Percentiles rank a stretch among this genome's conserved stretches.
phyloP scores from a whole-genome alignment of 176 grass and related monocot genomes.

The Puya raimondii region DNA sequence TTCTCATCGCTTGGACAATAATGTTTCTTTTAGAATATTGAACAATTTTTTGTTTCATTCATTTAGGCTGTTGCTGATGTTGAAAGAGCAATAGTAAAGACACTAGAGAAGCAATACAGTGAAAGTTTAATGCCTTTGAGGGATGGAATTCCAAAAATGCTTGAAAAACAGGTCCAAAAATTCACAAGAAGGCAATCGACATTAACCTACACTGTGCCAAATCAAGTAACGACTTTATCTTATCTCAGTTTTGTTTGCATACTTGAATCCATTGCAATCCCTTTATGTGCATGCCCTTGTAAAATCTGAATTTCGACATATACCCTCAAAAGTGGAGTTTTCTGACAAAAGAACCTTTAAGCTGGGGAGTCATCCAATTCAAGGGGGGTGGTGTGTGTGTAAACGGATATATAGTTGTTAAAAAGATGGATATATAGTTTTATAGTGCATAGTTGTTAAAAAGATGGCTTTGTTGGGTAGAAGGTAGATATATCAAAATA shows the following conservation, averaged over 20 bases:
- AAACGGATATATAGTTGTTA: too few relatives aligned
- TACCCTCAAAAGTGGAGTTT: too few relatives aligned
- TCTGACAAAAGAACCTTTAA: too few relatives aligned
- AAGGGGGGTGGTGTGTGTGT: too few relatives aligned
- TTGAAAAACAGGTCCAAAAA: slow-evolving; percentile 92
- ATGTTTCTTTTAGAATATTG: background rate
- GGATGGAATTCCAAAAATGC: slow-evolving; percentile 75
- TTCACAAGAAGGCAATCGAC: slow-evolving; percentile 73
- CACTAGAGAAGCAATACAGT: slow-evolving; percentile 77
- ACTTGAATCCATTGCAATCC: too few relatives aligned
- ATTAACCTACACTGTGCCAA: slow-evolving; percentile 51
- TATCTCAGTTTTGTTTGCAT: background rate
- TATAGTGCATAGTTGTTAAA: too few relatives aligned
- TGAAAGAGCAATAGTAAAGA: slow-evolving; percentile 66
- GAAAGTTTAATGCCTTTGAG: slow-evolving; percentile 60
- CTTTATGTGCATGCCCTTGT: too few relatives aligned
- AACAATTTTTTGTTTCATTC: slow-evolving; percentile 17
- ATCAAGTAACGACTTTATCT: slow-evolving; percentile 43
- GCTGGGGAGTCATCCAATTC: too few relatives aligned
- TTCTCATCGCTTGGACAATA: background rate
- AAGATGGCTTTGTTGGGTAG: too few relatives aligned
- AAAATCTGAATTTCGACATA: too few relatives aligned
- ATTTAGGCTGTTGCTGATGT: slow-evolving; percentile 76
- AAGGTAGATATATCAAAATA: too few relatives aligned
- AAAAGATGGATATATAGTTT: too few relatives aligned